Base-by-base conservation (phyloP, 768 basidiomycete genomes). In the Pleurotus sapidus region DNA sequence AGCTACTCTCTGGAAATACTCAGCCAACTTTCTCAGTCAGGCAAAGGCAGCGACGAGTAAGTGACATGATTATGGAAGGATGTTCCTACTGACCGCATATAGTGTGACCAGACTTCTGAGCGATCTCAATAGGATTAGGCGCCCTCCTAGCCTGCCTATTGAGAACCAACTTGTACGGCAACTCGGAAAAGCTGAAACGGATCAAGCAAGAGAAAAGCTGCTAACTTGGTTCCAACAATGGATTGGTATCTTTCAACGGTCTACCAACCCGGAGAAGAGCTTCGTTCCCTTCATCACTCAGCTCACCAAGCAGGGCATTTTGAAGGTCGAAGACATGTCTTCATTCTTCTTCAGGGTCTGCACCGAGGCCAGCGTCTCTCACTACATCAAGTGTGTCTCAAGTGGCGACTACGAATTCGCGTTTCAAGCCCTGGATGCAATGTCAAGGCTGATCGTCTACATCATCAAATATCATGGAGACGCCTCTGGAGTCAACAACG, bases 381-480 rank as follows among this genome's bases (percentile, higher is more conserved):
- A 85, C 68, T 98, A 95, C 74, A 73, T 86, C 70, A 87, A 91
- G 69, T 86, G 84, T 63, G 73, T 88, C 37, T 80, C 87, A 23
- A 76, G 84, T 8, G 87, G 89, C 46, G 89, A 93, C 65, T 84
- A 80, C 60, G 83, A 84, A 37, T 83, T 84, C 57, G 86, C 91
- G 20, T 98, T 95, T 78, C 94, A 93, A 68, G 91, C 94, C 14
- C 78, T 98, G 64, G 97, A 99, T 71, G 95, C 97, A 1, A 86
- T 98, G 79, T 93, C 96, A 38, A 86, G 94, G 61, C 79, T 99
- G 59, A 93, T 99, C 62, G 91, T 93, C 37, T 94, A 97, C 72
- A 95, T 99, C 74, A 95, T 98, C 84, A 98, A 98, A 77, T 98
- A 98, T 70, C 96, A 98, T 63, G 97, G 95, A 9, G 97, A 99